Percentiles rank a stretch among this genome's conserved stretches.
Conservation (phyloP, 352 stramenopile genomes). For the Globisporangium nodosum region DNA sequence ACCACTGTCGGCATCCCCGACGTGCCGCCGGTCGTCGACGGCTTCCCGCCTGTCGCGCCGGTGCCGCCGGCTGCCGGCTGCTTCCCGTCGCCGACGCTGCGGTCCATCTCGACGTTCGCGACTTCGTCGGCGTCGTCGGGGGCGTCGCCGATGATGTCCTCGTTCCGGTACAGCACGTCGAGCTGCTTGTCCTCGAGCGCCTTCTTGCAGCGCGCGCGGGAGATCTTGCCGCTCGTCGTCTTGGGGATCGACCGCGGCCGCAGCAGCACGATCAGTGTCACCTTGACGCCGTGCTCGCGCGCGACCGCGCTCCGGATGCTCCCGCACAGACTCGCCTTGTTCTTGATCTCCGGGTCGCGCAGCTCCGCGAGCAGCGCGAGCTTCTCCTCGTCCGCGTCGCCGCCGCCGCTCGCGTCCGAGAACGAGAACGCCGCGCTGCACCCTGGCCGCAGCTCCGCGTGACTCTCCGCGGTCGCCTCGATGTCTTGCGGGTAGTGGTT, state of each 20-base stretch:
- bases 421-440: constrained; percentile 94
- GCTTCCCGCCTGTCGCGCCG: constrained; percentile 2
- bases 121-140: constrained; percentile 32
- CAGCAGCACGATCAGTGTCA: constrained; percentile 90
- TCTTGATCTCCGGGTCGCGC: constrained; percentile 51
- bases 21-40: constrained; percentile 8
- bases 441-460: constrained; percentile 85
- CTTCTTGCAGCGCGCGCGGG: constrained; percentile 82
- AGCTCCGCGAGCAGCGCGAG: constrained; percentile 76
- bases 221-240: constrained; percentile 98
- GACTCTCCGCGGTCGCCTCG: constrained; percentile 89
- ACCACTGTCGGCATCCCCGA: constrained; percentile 42
- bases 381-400: constrained; percentile 44
- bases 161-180: constrained; percentile 69
- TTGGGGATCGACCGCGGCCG: constrained; percentile 93
- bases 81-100: constrained; percentile 11
- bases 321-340: constrained; percentile 70
- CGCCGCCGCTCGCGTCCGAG: constrained; percentile 19
- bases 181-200: constrained; percentile 56
- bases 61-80: constrained; percentile 9
- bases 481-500: constrained; percentile 99
- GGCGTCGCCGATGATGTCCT: constrained; percentile 63
- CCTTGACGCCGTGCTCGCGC: constrained; percentile 77
- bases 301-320: constrained; percentile 69
- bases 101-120: constrained; percentile 24